Evolutionary conservation across 192 early-diverging fungal genomes (phyloP), one percentile per base, ranked within the genome.

Genomic region (Thamnidium elegans): DNA sequence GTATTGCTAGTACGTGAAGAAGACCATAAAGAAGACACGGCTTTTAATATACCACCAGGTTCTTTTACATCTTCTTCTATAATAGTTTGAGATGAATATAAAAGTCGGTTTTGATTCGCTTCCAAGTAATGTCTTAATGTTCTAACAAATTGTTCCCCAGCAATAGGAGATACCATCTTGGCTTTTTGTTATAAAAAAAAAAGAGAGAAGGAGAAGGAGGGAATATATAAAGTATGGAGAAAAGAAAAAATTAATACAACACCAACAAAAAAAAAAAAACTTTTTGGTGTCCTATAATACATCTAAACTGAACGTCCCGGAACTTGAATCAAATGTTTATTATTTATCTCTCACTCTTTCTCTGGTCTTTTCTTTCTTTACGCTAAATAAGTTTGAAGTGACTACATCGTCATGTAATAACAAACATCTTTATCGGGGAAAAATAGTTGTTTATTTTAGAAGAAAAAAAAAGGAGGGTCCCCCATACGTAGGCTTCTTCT

Each of bases 131-230:
- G 83, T 23, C 78, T 70, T 11, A 84, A 61, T 11, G 78, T 84
- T 63, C 83, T 78, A 56, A 84, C 67, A 66, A 77, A 84, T 63
- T 79, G 75, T 55, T 84, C 83, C 63, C 78, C 76, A 45, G 71
- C 50, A 51, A 80, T 64, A 26, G 58, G 36, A 17, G 69, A 31
- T 23, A 30, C 21, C 20, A 68, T 65, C 42, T 64, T 23, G 52
- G 7, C 7, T 23, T 55, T 52, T 14, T n/a, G 11, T 56, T 56
- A 56, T 4, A 34, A 1, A 17, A 15, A 34, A 56, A n/a, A 30
- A 42, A 19, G 30, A 31, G 30, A n/a, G n/a, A 56, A 1, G 30
- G 36, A 34, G 55, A 31, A 21, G 13, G 13, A 39, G 31, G 30
- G 17, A 13, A 15, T 39, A 34, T 19, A 4, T 52, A 6, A 39